phyloP scores from a whole-genome alignment of 73 alveolate genomes.

The Blepharisma japonicum region DNA sequence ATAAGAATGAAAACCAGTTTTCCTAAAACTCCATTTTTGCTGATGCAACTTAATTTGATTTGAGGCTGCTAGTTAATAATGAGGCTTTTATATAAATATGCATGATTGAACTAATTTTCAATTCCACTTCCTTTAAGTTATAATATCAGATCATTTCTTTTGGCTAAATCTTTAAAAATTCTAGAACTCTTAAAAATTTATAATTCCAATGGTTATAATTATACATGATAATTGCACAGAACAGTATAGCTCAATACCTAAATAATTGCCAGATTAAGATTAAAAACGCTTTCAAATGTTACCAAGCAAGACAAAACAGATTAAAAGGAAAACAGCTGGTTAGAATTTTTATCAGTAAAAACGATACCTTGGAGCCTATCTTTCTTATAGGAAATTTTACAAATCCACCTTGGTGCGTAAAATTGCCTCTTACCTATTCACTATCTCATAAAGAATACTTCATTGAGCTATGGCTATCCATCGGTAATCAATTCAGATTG shows the following conservation, averaged over 20 bases:
- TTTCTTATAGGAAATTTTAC: neutral
- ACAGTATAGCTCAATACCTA: too few relatives aligned
- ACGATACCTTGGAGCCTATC: neutral
- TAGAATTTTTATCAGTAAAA: neutral
- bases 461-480: slow-evolving; percentile 5
- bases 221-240: too few relatives aligned
- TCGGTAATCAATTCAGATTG: neutral
- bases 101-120: neutral
- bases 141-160: neutral
- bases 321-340: neutral
- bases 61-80: too few relatives aligned
- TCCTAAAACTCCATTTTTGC: too few relatives aligned
- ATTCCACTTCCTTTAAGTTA: neutral
- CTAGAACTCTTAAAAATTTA: neutral
- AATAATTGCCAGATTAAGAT: too few relatives aligned
- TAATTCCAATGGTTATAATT: neutral
- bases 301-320: slow-evolving; percentile 10
- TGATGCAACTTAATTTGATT: too few relatives aligned
- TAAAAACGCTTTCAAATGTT: too few relatives aligned
- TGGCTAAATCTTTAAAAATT: neutral
- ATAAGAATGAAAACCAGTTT: too few relatives aligned
- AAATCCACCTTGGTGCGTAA: neutral
- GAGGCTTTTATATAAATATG: too few relatives aligned
- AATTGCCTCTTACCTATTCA: neutral
- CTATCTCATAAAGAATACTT: neutral